These are phyloP conservation scores for Penicillium nucicola DNA, from an alignment of 495 filamentous ascomycete genomes.

Conservation along the genomic window DNA sequence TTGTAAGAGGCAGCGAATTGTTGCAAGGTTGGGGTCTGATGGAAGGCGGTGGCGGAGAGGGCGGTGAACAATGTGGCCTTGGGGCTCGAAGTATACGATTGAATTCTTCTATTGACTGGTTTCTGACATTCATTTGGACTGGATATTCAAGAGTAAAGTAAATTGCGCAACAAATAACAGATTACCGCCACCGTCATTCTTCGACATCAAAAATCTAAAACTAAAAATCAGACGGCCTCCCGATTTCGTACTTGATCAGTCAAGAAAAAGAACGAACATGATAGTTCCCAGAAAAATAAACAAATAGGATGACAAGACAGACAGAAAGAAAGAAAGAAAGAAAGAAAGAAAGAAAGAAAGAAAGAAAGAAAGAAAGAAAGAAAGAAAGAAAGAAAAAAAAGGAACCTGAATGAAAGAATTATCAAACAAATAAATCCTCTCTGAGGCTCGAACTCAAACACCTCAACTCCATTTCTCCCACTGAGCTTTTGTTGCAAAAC, in stretches of 20 bases:
- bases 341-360: not conserved
- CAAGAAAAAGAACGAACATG: not conserved
- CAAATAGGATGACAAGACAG: not conserved
- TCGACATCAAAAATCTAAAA: not conserved
- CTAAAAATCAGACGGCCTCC: not conserved
- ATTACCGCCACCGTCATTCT: conserved; percentile 4
- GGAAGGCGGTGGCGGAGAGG: not conserved
- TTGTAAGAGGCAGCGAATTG: not conserved
- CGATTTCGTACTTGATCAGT: not conserved
- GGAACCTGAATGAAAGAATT: too few species aligned
- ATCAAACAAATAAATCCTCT: not conserved
- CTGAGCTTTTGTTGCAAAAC: conserved; percentile 8
- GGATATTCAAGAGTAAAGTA: not conserved
- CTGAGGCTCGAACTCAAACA: not conserved
- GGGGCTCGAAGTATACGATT: not conserved
- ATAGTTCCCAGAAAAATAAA: not conserved
- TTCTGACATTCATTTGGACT: not conserved
- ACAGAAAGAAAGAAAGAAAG: not conserved
- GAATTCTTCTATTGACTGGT: too few species aligned
- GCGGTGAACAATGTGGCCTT: not conserved
- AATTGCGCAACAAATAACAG: not conserved
- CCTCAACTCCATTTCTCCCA: conserved; percentile 1
- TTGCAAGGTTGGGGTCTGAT: not conserved
- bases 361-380: not conserved
- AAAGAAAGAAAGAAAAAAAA: not conserved